phyloP scores from a whole-genome alignment of 768 basidiomycete species.

The Lactifluus pinguis region DNA sequence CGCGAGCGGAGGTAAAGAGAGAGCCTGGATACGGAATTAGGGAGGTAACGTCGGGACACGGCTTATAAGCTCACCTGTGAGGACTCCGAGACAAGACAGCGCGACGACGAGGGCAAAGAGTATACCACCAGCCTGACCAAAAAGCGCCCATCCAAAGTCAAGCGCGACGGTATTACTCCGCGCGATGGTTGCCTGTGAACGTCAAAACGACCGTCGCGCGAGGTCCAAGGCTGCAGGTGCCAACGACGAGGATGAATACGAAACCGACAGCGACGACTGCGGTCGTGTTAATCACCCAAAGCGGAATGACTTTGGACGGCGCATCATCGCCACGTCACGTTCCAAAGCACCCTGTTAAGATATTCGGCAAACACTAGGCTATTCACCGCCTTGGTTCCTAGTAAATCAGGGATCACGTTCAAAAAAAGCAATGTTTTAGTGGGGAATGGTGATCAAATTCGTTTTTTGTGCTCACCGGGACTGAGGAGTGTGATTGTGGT shows the following conservation, averaged over 20 bases:
- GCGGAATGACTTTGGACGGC: neutral
- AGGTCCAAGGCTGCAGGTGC: neutral
- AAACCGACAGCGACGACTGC: neutral
- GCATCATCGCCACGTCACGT: slow-evolving; percentile 1
- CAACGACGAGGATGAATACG: neutral
- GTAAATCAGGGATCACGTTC: neutral
- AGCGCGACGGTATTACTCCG: slow-evolving; percentile 7
- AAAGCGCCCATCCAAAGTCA: slow-evolving; percentile 7
- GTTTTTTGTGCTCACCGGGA: neutral
- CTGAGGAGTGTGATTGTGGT: neutral
- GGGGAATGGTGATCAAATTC: too few species aligned
- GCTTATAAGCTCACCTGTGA: neutral
- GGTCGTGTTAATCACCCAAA: slow-evolving; percentile 3
- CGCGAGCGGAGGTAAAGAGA: neutral
- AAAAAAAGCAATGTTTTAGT: too few species aligned
- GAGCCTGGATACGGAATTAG: neutral
- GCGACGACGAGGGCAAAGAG: neutral
- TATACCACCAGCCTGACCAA: slow-evolving; percentile 4
- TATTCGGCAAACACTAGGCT: slow-evolving; percentile 8
- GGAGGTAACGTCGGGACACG: neutral
- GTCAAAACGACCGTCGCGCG: slow-evolving; percentile 3
- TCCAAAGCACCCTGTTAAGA: neutral
- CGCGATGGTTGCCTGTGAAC: neutral
- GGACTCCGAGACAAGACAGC: slow-evolving; percentile 1
- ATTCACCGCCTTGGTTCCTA: slow-evolving; percentile 7